These are phyloP conservation scores for Penicillium samsonianum DNA, from an alignment of 495 filamentous ascomycete genomes.

Conservation along the genomic window DNA sequence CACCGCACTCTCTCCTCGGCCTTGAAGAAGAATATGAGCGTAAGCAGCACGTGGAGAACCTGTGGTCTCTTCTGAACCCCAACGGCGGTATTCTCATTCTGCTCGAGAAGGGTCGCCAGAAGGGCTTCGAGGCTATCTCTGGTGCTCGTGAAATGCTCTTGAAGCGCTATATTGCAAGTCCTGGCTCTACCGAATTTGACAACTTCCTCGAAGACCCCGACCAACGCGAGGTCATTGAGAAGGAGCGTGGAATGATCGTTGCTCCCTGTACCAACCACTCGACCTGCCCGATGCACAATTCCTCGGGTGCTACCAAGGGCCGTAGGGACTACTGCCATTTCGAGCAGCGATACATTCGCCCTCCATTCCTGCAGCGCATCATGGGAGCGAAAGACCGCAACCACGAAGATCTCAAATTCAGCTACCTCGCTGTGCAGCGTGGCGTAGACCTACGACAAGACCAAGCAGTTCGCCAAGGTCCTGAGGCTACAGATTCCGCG, in stretches of 20 bases:
- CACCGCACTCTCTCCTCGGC: constrained; percentile 76
- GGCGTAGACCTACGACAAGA: constrained; percentile 58
- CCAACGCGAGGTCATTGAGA: constrained; percentile 41
- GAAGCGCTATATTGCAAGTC: constrained; percentile 70
- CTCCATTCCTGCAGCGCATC: constrained; percentile 77
- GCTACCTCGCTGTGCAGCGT: constrained; percentile 83
- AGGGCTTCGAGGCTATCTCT: constrained; percentile 90
- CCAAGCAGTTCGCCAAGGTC: constrained; percentile 41
- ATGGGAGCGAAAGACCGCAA: constrained; percentile 70
- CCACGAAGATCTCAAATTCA: constrained; percentile 88
- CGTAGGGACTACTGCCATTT: constrained; percentile 93
- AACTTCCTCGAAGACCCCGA: constrained; percentile 39
- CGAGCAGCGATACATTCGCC: constrained; percentile 81
- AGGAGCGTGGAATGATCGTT: constrained; percentile 86
- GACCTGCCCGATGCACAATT: constrained; percentile 83
- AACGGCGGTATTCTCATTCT: constrained; percentile 85
- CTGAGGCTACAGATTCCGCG: constrained; percentile 48
- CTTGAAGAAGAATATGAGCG: constrained; percentile 72
- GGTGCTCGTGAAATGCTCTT: constrained; percentile 77
- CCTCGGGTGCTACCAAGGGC: constrained; percentile 63
- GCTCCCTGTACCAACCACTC: constrained; percentile 93
- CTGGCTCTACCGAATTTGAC: constrained; percentile 52
- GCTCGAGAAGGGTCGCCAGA: constrained; percentile 86
- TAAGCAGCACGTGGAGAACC: constrained; percentile 74
- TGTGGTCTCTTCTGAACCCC: constrained; percentile 84